Evolutionary conservation across 2,329 filamentous ascomycete species (phyloP).

Genomic region (Fusarium nurragi): DNA sequence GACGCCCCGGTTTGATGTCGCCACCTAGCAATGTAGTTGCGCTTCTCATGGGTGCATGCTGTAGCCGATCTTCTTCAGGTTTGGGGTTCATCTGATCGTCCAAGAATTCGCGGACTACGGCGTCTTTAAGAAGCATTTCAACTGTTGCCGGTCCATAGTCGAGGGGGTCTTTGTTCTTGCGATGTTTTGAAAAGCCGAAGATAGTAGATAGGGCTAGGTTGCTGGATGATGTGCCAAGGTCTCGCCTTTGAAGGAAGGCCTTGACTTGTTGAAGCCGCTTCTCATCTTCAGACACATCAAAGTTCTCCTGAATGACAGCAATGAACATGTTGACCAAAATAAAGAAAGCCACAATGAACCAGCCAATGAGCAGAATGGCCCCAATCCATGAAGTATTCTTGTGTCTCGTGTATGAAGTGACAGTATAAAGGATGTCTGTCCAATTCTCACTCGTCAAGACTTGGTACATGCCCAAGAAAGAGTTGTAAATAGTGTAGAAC

Average conservation of each 20-base stretch:
- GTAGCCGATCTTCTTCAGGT: constrained; percentile 46
- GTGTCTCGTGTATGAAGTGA: constrained; percentile 73
- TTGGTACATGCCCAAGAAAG: constrained; percentile 98
- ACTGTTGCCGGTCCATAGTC: constrained; percentile 92
- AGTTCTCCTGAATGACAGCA: constrained; percentile 99
- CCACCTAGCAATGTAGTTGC: constrained; percentile 50
- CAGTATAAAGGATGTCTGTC: constrained; percentile 86
- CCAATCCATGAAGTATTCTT: constrained; percentile 90
- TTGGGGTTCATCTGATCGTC: constrained; percentile 63
- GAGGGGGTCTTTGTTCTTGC: constrained; percentile 78
- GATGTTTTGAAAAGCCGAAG: constrained; percentile 69
- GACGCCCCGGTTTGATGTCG: constrained; percentile 63
- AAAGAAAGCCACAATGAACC: constrained; percentile 96
- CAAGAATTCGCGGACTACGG: constrained; percentile 92
- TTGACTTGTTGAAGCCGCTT: constrained; percentile 97
- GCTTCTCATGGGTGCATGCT: constrained; percentile 46
- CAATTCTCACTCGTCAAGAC: constrained; percentile 96
- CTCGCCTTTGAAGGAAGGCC: constrained; percentile 90
- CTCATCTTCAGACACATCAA: constrained; percentile 97
- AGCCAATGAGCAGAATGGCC: constrained; percentile 88
- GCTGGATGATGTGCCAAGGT: constrained; percentile 75
- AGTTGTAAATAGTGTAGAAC: constrained; percentile 93
- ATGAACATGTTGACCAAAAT: constrained; percentile 99
- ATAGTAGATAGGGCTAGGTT: constrained; percentile 81
- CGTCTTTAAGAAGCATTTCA: constrained; percentile 96